Evolutionary conservation across 1,284 basidiomycete species (phyloP).

Genomic region (Ustilago esculenta): DNA sequence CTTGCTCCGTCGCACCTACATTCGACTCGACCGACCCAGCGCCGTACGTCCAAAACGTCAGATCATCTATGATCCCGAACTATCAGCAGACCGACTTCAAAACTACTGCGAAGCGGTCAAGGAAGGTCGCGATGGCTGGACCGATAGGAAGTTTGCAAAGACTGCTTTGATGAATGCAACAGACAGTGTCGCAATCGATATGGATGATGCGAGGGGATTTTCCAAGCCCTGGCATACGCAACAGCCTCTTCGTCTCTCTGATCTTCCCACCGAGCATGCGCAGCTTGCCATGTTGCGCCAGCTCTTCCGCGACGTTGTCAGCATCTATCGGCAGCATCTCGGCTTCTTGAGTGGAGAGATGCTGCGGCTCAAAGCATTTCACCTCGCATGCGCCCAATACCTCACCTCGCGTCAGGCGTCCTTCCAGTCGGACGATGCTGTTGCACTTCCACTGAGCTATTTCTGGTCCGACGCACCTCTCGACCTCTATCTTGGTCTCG

Average conservation of each 20-base stretch:
- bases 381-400: slow-evolving; percentile 29
- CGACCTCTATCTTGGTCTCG: slow-evolving; percentile 37
- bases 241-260: slow-evolving; percentile 8
- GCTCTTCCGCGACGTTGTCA: slow-evolving; percentile 28
- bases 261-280: slow-evolving; percentile 9
- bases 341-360: slow-evolving; percentile 44
- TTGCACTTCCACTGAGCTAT: slow-evolving; percentile 35
- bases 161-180: slow-evolving; percentile 15
- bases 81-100: slow-evolving; percentile 27
- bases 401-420: slow-evolving; percentile 1
- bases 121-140: slow-evolving; percentile 27
- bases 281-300: slow-evolving; percentile 27
- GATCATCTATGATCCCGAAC: slow-evolving; percentile 37
- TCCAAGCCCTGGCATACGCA: slow-evolving; percentile 27
- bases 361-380: slow-evolving; percentile 49
- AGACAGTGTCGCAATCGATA: slow-evolving; percentile 17
- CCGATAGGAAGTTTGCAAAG: slow-evolving; percentile 3
- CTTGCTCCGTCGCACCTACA: slow-evolving; percentile 33
- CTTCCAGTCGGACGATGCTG: not conserved
- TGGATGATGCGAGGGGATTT: slow-evolving; percentile 8
- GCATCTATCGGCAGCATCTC: slow-evolving; percentile 40
- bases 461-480: slow-evolving; percentile 53
- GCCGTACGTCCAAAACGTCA: slow-evolving; percentile 14
- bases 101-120: slow-evolving; percentile 31
- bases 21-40: slow-evolving; percentile 27